phyloP scores from a whole-genome alignment of 176 grass and related monocot genomes.

The Miscanthus lutarioriparius region DNA sequence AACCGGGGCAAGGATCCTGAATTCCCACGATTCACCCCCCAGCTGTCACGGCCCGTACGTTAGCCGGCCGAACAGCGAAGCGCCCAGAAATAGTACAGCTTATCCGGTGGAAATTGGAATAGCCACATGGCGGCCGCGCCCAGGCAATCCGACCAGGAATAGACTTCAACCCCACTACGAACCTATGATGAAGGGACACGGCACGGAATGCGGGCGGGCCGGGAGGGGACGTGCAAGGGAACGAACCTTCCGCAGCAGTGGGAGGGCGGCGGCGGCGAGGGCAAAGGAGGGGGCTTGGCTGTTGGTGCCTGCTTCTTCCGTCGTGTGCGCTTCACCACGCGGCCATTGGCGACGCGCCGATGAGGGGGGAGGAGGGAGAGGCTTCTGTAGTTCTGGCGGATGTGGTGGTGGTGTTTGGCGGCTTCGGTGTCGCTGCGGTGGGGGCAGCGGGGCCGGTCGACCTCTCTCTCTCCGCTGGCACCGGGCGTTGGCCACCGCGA shows the following conservation, averaged over 20 bases:
- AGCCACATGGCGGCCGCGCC: not conserved
- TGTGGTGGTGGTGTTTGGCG: conserved; percentile 16
- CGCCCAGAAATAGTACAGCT: conserved; percentile 18
- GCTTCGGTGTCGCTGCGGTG: conserved; percentile 10
- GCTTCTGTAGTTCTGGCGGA: conserved; percentile 11
- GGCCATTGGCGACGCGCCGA: conserved; percentile 8
- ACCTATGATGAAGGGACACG: not conserved
- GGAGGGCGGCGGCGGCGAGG: not conserved
- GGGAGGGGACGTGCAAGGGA: not conserved
- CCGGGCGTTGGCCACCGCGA: not conserved
- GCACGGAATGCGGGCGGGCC: conserved; percentile 23
- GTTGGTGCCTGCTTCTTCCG: not conserved
- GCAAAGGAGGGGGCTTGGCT: not conserved
- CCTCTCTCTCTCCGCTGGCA: conserved; percentile 32
- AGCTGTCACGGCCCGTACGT: not conserved
- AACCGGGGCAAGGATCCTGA: conserved; percentile 12
- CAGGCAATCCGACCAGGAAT: conserved; percentile 17
- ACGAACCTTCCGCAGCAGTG: conserved; percentile 24
- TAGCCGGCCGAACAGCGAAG: not conserved
- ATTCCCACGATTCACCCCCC: not conserved
- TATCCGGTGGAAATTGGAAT: not conserved
- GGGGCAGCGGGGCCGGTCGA: not conserved
- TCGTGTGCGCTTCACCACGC: not conserved
- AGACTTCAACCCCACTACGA: not conserved
- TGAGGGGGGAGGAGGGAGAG: not conserved